A percentile compares a stretch with the other conserved stretches of the same genome.
Conservation (phyloP, 768 basidiomycete species). For the Xerocomellus intermedius region DNA sequence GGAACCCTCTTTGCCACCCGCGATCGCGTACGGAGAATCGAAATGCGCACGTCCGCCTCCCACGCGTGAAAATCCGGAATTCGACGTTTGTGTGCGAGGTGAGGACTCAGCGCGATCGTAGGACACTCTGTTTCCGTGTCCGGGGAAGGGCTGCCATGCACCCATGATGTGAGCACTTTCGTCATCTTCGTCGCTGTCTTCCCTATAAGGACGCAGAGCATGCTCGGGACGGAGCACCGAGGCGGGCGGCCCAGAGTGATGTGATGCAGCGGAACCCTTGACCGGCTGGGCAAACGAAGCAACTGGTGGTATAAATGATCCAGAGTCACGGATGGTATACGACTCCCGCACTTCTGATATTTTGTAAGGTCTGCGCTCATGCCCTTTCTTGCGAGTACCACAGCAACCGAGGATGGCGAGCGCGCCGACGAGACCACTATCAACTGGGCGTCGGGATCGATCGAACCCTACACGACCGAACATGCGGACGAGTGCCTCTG, state of each 20-base stretch:
- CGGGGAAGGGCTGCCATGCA: slow-evolving; percentile 82
- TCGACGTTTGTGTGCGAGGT: slow-evolving; percentile 29
- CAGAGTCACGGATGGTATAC: slow-evolving; percentile 37
- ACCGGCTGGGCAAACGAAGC: slow-evolving; percentile 29
- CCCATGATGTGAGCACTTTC: slow-evolving; percentile 84
- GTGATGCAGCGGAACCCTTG: slow-evolving; percentile 33
- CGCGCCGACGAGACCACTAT: slow-evolving; percentile 86
- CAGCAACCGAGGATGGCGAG: slow-evolving; percentile 69
- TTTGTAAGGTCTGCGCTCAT: slow-evolving; percentile 25
- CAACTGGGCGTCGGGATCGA: slow-evolving; percentile 71
- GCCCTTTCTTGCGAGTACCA: slow-evolving; percentile 45
- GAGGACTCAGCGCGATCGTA: slow-evolving; percentile 27
- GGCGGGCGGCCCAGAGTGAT: slow-evolving; percentile 53
- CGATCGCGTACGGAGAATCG: slow-evolving; percentile 81
- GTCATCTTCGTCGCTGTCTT: slow-evolving; percentile 75
- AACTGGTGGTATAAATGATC: slow-evolving; percentile 49
- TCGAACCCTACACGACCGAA: slow-evolving; percentile 80
- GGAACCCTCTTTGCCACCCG: slow-evolving; percentile 46
- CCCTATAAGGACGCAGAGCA: slow-evolving; percentile 69
- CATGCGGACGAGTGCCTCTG: slow-evolving; percentile 81
- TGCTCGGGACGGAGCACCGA: slow-evolving; percentile 80
- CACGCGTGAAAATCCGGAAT: slow-evolving; percentile 79
- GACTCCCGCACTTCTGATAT: slow-evolving; percentile 29
- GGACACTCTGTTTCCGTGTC: slow-evolving; percentile 29
- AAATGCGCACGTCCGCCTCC: slow-evolving; percentile 87